A percentile compares a stretch with the other conserved stretches of the same genome.
Evolutionary conservation across 2,329 filamentous ascomycete species (phyloP).

Genomic region (Mycosphaerella sp.): DNA sequence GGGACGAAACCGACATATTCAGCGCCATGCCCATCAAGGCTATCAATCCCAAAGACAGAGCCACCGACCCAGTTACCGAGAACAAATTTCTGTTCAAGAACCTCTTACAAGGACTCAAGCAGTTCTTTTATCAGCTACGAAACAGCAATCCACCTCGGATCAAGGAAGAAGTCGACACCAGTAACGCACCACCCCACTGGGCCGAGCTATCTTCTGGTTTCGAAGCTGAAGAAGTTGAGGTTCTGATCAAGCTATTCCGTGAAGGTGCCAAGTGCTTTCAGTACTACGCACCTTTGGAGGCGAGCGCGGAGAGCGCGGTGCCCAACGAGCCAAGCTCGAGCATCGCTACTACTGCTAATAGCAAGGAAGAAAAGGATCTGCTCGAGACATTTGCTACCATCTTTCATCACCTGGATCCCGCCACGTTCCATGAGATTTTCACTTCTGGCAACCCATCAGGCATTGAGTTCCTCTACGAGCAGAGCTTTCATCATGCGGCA

Average conservation of each 20-base stretch:
- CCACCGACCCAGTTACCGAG: conserved; percentile 83
- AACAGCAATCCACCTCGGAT: conserved; percentile 67
- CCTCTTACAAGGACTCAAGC: conserved; percentile 89
- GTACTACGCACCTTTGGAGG: conserved; percentile 89
- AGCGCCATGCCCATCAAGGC: conserved; percentile 94
- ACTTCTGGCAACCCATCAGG: conserved; percentile 46
- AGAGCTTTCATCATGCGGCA: conserved; percentile 95
- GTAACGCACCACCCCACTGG: conserved; percentile 83
- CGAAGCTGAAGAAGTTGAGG: conserved; percentile 91
- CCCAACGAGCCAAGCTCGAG: conserved; percentile 67
- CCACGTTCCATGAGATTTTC: conserved; percentile 98
- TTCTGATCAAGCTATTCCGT: conserved; percentile 94
- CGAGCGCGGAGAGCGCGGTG: conserved; percentile 63
- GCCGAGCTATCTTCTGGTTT: conserved; percentile 93
- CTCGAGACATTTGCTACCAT: conserved; percentile 97
- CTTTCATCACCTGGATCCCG: conserved; percentile 96
- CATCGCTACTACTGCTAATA: conserved; percentile 66
- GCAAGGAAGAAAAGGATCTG: conserved; percentile 94
- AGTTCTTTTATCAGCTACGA: conserved; percentile 90
- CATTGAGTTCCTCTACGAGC: conserved; percentile 92
- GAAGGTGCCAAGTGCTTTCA: conserved; percentile 95
- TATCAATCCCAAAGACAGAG: conserved; percentile 81
- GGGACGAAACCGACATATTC: conserved; percentile 98
- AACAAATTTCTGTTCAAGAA: conserved; percentile 99
- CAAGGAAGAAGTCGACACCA: conserved; percentile 60